Base-by-base conservation (phyloP, 345 rosid genomes). In the Eucalyptus leucophloia region DNA sequence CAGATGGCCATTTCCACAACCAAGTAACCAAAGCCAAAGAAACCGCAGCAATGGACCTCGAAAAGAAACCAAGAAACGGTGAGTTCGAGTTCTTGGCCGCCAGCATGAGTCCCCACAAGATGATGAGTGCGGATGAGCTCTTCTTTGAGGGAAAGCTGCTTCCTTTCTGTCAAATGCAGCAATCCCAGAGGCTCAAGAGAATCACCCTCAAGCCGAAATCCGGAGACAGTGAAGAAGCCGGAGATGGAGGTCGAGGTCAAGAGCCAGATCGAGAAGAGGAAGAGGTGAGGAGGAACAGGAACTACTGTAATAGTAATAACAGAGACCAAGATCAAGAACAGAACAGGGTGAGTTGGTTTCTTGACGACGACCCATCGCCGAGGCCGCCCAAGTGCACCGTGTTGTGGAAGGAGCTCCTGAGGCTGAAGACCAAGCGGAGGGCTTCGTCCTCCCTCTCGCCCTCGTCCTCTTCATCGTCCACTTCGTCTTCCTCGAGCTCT, bases 371-470 rank as follows among this genome's bases (percentile, higher is more conserved):
- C 56, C 99, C 99, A 30, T 97, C 99, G 86, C 99, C 99, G 16
- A 92, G 99, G 91, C 99, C 98, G 86, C 99, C 99, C 23, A 97
- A 97, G 87, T 97, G 99, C 86, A 97, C 99, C 3, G 99, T 97
- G 6, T 62, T 97, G 5, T 97, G 99, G 99, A 97, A 96, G 92
- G 99, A 96, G 90, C 90, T 97, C 89, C 93, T 96, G 8, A 92
- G 97, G 94, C 83, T 97, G 89, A 96, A 94, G 94, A 96, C 95
- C 91, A 98, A 96, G 90, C 90, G 53, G 86, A 87, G 88, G 42
- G 47, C 51, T 12, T 95, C 95, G 10, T 94, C 98, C 50, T 93
- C 97, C 15, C 92, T 94, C 0, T 95, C 97, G 32, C 92, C 95
- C 5, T 95, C 97, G 8, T 94, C 98, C 23, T 94, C 97, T 49